A percentile compares a stretch with the other conserved stretches of the same genome.
Evolutionary conservation across 2,329 filamentous ascomycete species (phyloP).

Genomic region (Hansfordia pulvinata): DNA sequence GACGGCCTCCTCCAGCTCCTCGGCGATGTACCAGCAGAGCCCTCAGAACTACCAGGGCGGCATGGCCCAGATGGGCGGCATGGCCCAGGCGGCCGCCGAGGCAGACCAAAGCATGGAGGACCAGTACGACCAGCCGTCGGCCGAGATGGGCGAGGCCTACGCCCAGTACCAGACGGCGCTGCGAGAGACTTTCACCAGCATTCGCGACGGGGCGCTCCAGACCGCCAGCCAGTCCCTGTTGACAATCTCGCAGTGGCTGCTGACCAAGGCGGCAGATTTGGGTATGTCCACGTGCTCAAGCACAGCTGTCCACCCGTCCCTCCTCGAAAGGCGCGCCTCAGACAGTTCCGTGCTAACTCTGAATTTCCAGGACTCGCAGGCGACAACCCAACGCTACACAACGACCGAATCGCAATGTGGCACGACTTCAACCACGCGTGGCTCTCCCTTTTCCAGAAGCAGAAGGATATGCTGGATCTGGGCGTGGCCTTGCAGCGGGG

Average conservation of each 20-base stretch:
- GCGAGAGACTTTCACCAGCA: slow-evolving; percentile 56
- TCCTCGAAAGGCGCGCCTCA: too few relatives aligned
- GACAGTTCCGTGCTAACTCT: neutral
- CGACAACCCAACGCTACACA: slow-evolving; percentile 65
- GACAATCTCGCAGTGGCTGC: slow-evolving; percentile 39
- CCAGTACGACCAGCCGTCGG: slow-evolving; percentile 40
- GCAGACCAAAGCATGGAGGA: slow-evolving; percentile 39
- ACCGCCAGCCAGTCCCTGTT: slow-evolving; percentile 37
- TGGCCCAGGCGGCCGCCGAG: slow-evolving; percentile 26
- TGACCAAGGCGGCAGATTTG: slow-evolving; percentile 39
- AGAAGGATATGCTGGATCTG: slow-evolving; percentile 60
- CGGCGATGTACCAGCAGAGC: slow-evolving; percentile 54
- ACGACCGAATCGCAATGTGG: slow-evolving; percentile 75
- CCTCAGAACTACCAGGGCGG: slow-evolving; percentile 34
- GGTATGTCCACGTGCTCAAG: slow-evolving; percentile 32
- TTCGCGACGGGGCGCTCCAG: slow-evolving; percentile 38
- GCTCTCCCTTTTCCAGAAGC: slow-evolving; percentile 70
- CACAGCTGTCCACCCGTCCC: slow-evolving; percentile 8
- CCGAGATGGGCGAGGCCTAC: slow-evolving; percentile 55
- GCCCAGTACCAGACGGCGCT: slow-evolving; percentile 48
- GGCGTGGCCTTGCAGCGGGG: slow-evolving; percentile 41
- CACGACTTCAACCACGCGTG: slow-evolving; percentile 89
- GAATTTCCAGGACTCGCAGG: slow-evolving; percentile 57
- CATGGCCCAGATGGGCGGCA: slow-evolving; percentile 31
- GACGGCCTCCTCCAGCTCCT: slow-evolving; percentile 30